Percentiles rank a stretch among this genome's conserved stretches.
phyloP scores from a whole-genome alignment of 805 yeast species.

The Yamadazyma sp. region DNA sequence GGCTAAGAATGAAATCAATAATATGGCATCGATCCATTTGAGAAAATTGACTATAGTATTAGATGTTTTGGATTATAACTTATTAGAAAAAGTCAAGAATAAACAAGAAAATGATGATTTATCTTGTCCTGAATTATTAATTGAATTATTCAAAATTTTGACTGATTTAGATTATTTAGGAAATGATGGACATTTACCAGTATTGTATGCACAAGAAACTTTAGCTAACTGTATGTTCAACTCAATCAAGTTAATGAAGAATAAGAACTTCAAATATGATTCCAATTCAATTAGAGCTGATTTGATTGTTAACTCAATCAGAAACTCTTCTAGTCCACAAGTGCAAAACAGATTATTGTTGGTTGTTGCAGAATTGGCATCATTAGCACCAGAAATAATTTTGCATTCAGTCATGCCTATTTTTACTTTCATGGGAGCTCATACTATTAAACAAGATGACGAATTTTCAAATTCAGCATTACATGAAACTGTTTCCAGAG shows the following conservation, averaged over 20 bases:
- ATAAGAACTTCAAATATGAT: constrained; percentile 41
- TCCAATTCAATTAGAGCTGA: constrained; percentile 79
- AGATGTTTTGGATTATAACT: constrained; percentile 66
- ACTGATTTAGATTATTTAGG: constrained; percentile 83
- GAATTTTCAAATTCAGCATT: constrained; percentile 91
- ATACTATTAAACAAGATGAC: constrained; percentile 93
- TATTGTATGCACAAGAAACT: constrained; percentile 86
- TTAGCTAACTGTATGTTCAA: constrained; percentile 81
- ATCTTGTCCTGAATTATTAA: constrained; percentile 45
- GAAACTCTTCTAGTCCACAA: constrained; percentile 88
- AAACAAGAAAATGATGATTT: constrained; percentile 13
- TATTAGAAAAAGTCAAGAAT: constrained; percentile 27
- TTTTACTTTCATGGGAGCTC: constrained; percentile 98
- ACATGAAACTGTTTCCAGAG: constrained; percentile 84
- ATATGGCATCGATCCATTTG: constrained; percentile 74
- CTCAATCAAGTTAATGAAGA: constrained; percentile 56
- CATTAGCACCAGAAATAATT: constrained; percentile 85
- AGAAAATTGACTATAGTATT: constrained; percentile 73
- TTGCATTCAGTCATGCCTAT: constrained; percentile 99
- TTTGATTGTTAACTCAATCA: constrained; percentile 82
- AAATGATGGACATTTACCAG: constrained; percentile 87
- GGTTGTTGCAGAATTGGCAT: constrained; percentile 83
- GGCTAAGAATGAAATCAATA: constrained; percentile 65
- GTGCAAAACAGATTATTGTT: constrained; percentile 85
- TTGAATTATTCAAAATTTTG: constrained; percentile 55